Evolutionary conservation across 1,139 yeast species (phyloP).

Genomic region (Lodderomyces margitis): DNA sequence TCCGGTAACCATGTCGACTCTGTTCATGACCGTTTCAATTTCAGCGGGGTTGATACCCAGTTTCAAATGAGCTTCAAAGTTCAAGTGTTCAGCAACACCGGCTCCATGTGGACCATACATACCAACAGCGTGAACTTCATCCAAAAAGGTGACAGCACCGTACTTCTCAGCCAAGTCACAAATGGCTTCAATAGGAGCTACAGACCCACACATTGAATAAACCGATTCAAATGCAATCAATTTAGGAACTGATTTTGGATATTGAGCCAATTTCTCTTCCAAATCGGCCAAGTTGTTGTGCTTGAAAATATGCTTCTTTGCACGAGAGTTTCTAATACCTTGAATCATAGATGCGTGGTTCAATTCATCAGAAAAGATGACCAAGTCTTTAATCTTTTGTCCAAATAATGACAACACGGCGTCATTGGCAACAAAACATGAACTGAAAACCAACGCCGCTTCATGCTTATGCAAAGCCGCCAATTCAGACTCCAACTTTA

Average conservation of each 20-base stretch:
- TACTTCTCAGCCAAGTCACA: constrained; percentile 96
- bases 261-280: constrained; percentile 71
- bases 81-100: constrained; percentile 96
- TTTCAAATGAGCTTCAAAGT: constrained; percentile 76
- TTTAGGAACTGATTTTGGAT: constrained; percentile 85
- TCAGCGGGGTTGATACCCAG: constrained; percentile 58
- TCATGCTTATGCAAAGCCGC: constrained; percentile 94
- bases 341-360: constrained; percentile 98
- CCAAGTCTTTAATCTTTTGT: constrained; percentile 83
- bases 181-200: constrained; percentile 87
- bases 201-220: constrained; percentile 97
- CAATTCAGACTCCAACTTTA: constrained; percentile 77
- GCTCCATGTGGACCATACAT: constrained; percentile 99
- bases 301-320: constrained; percentile 83
- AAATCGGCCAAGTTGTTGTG: constrained; percentile 86
- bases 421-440: constrained; percentile 96
- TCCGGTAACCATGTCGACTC: constrained; percentile 95
- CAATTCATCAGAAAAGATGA: constrained; percentile 86
- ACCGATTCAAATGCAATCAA: constrained; percentile 96
- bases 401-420: constrained; percentile 93
- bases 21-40: constrained; percentile 67
- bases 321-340: constrained; percentile 89
- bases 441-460: constrained; percentile 90
- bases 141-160: constrained; percentile 94
- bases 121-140: constrained; percentile 98